Base-by-base conservation (phyloP, 2,329 filamentous ascomycete genomes). In the Fusarium tuaranense region DNA sequence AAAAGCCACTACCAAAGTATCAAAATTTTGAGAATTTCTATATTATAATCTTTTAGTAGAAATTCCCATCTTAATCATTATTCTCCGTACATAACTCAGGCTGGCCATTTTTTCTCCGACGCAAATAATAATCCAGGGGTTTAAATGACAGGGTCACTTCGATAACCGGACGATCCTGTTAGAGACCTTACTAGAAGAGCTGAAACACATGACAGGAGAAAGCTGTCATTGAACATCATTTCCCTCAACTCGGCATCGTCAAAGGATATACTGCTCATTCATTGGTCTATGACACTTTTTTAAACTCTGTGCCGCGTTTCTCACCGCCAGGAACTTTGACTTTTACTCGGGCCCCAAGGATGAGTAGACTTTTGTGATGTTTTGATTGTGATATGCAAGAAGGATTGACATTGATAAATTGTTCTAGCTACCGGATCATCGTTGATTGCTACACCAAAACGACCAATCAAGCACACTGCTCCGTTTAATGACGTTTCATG, bases 111-210 rank as follows among this genome's bases (percentile, higher is more conserved):
- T 14, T 18, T 48, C 22, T 9, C 14, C 1, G 4, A 48, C 22
- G 14, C 46, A 8, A 22, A 59, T 22, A 32, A 9, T 32, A 39
- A 55, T 61, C 39, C 51, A 71, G 67, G 74, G 72, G 58, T 59
- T 59, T 75, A 78, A 78, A 78, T 78, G 75, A 72, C 76, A 78
- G 75, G 76, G 73, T 67, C 75, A 44, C 63, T 60, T 75, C 70
- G 71, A 78, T 76, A 68, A 69, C 73, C 70, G 69, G 73, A 64
- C 65, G 75, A 73, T 71, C 73, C 68, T 65, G 72, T 70, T 65
- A 14, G 46, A 63, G 62, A 59, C 65, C 58, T 27, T 41, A 55
- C 53, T 59, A 39, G 64, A 38, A 8, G 51, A 34, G 58, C 51
- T 51, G 48, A 66, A 38, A 58, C 32, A 58, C 34, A 38, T 25